Base-by-base conservation (phyloP, 2,329 filamentous ascomycete genomes). In the Helotiales sp. region DNA sequence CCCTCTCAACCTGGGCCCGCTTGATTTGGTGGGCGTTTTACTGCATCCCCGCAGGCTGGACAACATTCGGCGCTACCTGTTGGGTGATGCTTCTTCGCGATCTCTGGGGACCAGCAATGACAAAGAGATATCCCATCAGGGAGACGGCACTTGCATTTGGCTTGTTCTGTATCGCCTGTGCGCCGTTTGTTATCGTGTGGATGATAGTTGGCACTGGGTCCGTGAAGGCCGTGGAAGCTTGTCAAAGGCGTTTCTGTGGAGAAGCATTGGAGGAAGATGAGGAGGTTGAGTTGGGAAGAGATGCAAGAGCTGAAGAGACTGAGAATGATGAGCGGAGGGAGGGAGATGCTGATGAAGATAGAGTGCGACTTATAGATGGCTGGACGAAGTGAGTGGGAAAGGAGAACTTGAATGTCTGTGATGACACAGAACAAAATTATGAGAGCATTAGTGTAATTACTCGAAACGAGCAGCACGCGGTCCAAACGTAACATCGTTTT, bases 241-340 rank as follows among this genome's bases (percentile, higher is more conserved):
- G 56, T 44, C 61, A 61, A 49, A 56, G 38, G 48, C 40, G 29
- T 15, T 61, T 54, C 19, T 63, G 63, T 50, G 57, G 55, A 27
- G 61, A 58, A 52, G 53, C 42, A 19, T 34, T 57, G 48, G 59
- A 60, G 25, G 62, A 36, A 15, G 60, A 51, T 22, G 51, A 56
- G 27, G 42, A 31, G 24, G 47, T 47, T 15, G 59, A 52, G 15
- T n/a, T 49, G 25, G 53, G 36, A 44, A 6, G 25, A 5, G 31
- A 44, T 29, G 30, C 9, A 22, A 54, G 19, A 42, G 34, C 25
- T 6, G 44, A 22, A 15, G 31, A 19, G 31, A 12, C 12, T 8
- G 53, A 51, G 17, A 52, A 53, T 5, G 17, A 52, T 46, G 52
- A 27, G 12, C 5, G 19, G 3, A 22, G n/a, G 12, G 12, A 34